Base-by-base conservation (phyloP, 2,329 filamentous ascomycete genomes). In the Curvularia spicifera region DNA sequence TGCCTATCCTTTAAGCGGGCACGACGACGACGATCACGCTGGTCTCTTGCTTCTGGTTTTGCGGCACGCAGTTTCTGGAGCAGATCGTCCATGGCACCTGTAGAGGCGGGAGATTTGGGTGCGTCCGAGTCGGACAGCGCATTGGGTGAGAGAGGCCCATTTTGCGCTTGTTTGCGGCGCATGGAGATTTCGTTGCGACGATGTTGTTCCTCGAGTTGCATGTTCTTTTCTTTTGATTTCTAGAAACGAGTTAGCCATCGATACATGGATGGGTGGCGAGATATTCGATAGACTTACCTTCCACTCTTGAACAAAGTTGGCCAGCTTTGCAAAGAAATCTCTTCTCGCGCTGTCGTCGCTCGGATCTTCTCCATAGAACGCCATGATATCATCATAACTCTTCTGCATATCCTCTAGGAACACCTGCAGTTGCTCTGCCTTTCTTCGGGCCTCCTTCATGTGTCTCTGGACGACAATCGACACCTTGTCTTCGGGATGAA, bases 371-470 rank as follows among this genome's bases (percentile, higher is more conserved):
- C 95, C 95, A 74, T 97, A 98, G 79, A 97, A 97, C 5, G 89
- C 85, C 89, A 98, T 93, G 68, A 98, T 97, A 74, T 97, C 93
- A 72, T 97, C 91, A 80, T 94, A 98, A 0, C 90, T 90, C 72
- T 90, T 88, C 67, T 87, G 83, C 91, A 97, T 97, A 75, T 97
- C 93, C 66, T 97, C 93, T 46, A 98, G 81, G 76, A 96, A 97
- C 22, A 98, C 82, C 73, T 91, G 86, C 88, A 98, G 90, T 80
- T 98, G 95, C 77, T 97, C 94, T 2, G 95, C 93, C 82, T 98
- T 99, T 70, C 94, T 86, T 61, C 95, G 84, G 20, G 95, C 95
- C 66, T 99, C 95, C 81, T 97, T 98, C 94, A 99, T 98, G 65
- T 86, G 89, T 51, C 94, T 85, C 78, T 97, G 92, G 54, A 97